Evolutionary conservation across 2,329 filamentous ascomycete genomes (phyloP).

Genomic region (Pseudogymnoascus sp.): DNA sequence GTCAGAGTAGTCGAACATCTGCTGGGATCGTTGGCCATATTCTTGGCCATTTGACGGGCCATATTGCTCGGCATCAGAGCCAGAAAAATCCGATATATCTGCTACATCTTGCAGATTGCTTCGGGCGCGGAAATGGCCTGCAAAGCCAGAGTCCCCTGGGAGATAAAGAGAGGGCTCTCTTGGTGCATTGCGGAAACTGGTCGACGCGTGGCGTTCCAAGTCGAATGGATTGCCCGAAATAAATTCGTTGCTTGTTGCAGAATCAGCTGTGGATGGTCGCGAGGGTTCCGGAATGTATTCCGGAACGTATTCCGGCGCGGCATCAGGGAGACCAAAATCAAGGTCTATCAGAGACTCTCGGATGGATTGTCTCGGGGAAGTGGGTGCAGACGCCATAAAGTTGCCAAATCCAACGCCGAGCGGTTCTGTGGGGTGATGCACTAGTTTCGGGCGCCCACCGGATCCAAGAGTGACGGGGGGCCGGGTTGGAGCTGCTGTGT

Average conservation of each 20-base stretch:
- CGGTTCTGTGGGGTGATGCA: constrained; percentile 47
- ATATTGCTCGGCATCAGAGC: constrained; percentile 21
- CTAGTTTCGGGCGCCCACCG: constrained; percentile 37
- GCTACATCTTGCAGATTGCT: constrained; percentile 19
- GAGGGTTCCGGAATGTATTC: constrained; percentile 45
- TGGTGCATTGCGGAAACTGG: constrained; percentile 33
- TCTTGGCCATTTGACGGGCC: background rate
- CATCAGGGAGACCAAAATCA: constrained; percentile 46
- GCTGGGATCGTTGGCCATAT: background rate
- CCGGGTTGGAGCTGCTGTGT: constrained; percentile 29
- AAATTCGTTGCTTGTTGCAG: constrained; percentile 49
- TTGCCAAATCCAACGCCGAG: constrained; percentile 19
- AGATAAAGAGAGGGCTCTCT: constrained; percentile 44
- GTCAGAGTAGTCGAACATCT: background rate
- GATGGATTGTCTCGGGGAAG: constrained; percentile 19
- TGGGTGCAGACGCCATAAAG: constrained; percentile 13
- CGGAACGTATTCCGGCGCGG: constrained; percentile 45
- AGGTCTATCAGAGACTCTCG: constrained; percentile 41
- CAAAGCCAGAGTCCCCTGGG: constrained; percentile 46
- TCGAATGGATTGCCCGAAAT: constrained; percentile 53
- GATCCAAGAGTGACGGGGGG: constrained; percentile 24
- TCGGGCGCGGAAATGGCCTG: constrained; percentile 21
- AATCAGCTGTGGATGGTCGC: constrained; percentile 53
- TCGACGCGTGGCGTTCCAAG: constrained; percentile 53
- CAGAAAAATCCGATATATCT: constrained; percentile 27